Evolutionary conservation across 169 alveolate genomes (phyloP), one percentile per base, ranked within the genome.

Genomic region (Eimeria mitis): DNA sequence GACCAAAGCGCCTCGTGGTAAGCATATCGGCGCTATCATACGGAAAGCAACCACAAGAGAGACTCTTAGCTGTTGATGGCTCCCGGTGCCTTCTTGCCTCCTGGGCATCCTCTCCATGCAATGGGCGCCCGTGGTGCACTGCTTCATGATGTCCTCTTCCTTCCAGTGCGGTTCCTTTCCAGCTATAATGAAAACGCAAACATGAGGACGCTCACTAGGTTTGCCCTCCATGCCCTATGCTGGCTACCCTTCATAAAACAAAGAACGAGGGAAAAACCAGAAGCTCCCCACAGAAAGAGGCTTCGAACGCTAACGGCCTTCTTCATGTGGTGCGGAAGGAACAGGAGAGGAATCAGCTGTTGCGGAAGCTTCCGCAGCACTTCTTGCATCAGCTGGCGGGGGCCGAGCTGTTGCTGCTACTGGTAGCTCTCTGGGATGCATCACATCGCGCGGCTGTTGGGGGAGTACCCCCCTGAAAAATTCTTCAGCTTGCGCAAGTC

Each of bases 81-180:
- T 68, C 73, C 78, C 78, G 25, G 8, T 68, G 49, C 78, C 78
- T 11, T 68, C 28, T n/a, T 68, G 78, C 49, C 78, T 68, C 49
- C 6, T 31, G 49, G 49, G 49, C 16, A 68, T 11, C 47, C 49
- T 31, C 1, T 68, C n/a, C 25, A 9, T 68, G 44, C 49, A 34
- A 16, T 8, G 49, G 5, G 42, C 7, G 14, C 40, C 42, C 47
- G 9, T 68, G 49, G 25, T 13, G 37, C 44, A 34, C 14, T 34
- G 0, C 47, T n/a, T 8, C 78, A 9, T 4, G 25, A 11, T 13
- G 44, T 21, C 47, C 23, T 31, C 25, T 34, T 14, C 47, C 25
- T 28, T n/a, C 21, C 78, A 7, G 47, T 34, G 49, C 28, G 2
- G 49, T 68, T 68, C 14, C 78, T 6, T 0, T 68, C 34, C 23